Evolutionary conservation across 495 filamentous ascomycete genomes (phyloP), one percentile per base, ranked within the genome.

Genomic region (Astrothelium macrocarpum): DNA sequence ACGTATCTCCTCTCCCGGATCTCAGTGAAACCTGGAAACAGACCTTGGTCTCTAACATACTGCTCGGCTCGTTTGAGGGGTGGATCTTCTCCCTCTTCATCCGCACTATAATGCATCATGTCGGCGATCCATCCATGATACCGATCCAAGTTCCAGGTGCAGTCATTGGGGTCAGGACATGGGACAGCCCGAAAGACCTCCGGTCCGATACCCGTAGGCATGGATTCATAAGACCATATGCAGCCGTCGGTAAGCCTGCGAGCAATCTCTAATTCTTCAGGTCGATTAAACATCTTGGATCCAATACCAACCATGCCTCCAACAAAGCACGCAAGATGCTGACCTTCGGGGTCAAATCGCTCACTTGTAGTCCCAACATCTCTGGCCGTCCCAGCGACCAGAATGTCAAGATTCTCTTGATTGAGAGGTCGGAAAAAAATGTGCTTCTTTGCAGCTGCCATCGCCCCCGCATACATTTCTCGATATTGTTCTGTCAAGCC

Each of bases 221-320:
- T 92, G 28, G 81, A 80, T 68, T 89, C 84, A 70, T 97, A 97
- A 1, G 90, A 88, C 92, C 91, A 97, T 1, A 92, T 87, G 71
- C 93, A 97, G n/a, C 91, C 93, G 63, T 94, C 91, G 0, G 93
- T 88, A 14, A 97, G 71, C 61, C 79, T 78, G 0, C 76, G 76
- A 12, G 84, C 84, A 45, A 77, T 79, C 3, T 75, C 70, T 26
- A 87, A 61, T 42, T 86, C 80, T 36, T 81, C 72, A 0, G 79
- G 70, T 7, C 78, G 77, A 25, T 82, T 73, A 66, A 86, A 86
- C 7, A 85, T 69, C 63, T 83, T 81, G 0, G 82, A 80, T 0
- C 78, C 84, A 31, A 86, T 32, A 20, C 49, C 49, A 23, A 73
- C 66, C 66, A 69, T 72, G 18, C 72, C 72, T 4, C 72, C 72